Evolutionary conservation across 345 rosid genomes (phyloP).

Genomic region (Populus tremula): DNA sequence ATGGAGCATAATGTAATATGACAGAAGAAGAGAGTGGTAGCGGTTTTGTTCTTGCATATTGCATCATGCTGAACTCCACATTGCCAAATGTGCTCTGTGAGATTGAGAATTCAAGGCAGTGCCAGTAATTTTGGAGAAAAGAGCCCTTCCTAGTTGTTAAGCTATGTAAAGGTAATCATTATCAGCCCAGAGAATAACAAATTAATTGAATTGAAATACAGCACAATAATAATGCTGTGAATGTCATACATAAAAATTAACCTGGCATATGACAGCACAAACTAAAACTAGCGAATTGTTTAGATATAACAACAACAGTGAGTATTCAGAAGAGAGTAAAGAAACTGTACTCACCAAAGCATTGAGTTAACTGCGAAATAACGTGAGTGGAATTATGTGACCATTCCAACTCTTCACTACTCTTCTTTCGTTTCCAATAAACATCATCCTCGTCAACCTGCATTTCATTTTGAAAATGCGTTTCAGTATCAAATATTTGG

Average conservation of each 20-base stretch:
- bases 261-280: neutral
- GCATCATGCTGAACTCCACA: neutral
- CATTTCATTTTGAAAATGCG: slow-evolving; percentile 29
- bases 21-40: neutral
- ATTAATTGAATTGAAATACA: neutral
- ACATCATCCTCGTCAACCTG: slow-evolving; percentile 90
- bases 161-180: neutral
- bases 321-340: neutral
- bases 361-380: slow-evolving; percentile 58
- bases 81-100: neutral
- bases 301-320: neutral
- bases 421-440: slow-evolving; percentile 69
- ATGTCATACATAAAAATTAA: neutral
- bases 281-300: neutral
- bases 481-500: slow-evolving; percentile 15
- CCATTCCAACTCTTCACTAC: slow-evolving; percentile 72
- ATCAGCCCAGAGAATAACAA: neutral
- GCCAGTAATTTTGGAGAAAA: neutral
- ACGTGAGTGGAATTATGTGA: slow-evolving; percentile 56
- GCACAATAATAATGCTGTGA: neutral
- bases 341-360: slow-evolving; percentile 32
- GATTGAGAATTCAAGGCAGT: slow-evolving; percentile 2
- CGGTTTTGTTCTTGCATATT: neutral
- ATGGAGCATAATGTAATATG: neutral
- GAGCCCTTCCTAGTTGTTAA: neutral